A percentile compares a stretch with the other conserved stretches of the same genome.
Conservation (phyloP, 805 yeast species). For the Ogataea parapolymorpha region DNA sequence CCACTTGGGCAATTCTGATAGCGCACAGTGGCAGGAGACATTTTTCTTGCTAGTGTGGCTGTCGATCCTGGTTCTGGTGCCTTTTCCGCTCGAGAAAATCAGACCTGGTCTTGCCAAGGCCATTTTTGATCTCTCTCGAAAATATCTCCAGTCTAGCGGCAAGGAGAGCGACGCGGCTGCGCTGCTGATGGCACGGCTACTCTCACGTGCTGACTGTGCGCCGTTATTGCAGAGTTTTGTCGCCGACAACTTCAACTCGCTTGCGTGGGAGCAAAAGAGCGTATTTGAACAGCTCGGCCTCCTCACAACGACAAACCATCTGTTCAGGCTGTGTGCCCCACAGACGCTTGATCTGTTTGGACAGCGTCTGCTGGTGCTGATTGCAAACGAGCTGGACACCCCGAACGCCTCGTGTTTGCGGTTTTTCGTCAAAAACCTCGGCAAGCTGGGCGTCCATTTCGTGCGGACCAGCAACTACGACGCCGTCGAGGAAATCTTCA, state of each 20-base stretch:
- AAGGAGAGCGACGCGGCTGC: conserved; percentile 56
- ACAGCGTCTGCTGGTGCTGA: conserved; percentile 16
- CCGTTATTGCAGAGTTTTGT: conserved; percentile 29
- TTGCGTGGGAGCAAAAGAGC: conserved; percentile 17
- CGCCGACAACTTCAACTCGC: conserved; percentile 16
- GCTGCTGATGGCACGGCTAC: conserved; percentile 47
- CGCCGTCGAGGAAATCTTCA: conserved; percentile 46
- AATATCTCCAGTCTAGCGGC: conserved; percentile 44
- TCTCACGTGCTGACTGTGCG: conserved; percentile 46
- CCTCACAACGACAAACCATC: conserved; percentile 22
- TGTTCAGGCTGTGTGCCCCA: conserved; percentile 20
- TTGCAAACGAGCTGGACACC: conserved; percentile 15
- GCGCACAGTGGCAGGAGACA: conserved; percentile 42
- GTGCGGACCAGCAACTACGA: conserved; percentile 31
- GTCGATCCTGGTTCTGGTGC: conserved; percentile 63
- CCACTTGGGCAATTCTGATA: neutral
- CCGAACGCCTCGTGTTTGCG: conserved; percentile 14
- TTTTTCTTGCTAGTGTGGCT: conserved; percentile 68
- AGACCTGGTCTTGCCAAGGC: conserved; percentile 30
- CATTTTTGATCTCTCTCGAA: conserved; percentile 36
- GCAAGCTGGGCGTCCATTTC: conserved; percentile 37
- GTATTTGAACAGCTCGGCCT: conserved; percentile 18
- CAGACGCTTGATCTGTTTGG: conserved; percentile 4
- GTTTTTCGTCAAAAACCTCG: conserved; percentile 33
- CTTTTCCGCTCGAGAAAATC: conserved; percentile 57